Evolutionary conservation across 2,329 filamentous ascomycete species (phyloP), one percentile per base, ranked within the genome.

Genomic region (Nannizziopsis arthrosporioides): DNA sequence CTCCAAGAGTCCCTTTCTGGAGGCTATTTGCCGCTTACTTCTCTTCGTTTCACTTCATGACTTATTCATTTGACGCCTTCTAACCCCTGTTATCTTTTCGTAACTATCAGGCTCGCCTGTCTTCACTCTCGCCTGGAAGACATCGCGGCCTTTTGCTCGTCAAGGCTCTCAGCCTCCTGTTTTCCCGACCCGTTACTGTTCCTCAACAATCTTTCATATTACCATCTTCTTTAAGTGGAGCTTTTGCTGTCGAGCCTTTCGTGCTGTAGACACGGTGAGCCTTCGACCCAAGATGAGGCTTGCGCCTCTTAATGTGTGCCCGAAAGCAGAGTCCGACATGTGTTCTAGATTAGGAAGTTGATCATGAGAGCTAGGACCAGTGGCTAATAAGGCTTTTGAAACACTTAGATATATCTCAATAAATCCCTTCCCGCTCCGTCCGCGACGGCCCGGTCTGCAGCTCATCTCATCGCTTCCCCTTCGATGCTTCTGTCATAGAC

Each of bases 231-330:
- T 27, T n/a, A n/a, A 6, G 18, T 41, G 18, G 10, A 5, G 17
- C 10, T 2, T 32, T 32, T 40, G 12, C 22, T 27, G 22, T 3
- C 22, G 22, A 27, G 4, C 22, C 8, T 18, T 22, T 7, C 37
- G 12, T 22, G 7, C 22, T 34, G 36, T 40, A 46, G 44, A 45
- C 34, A 45, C 22, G 36, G 44, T 46, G n/a, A 46, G 44, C 22
- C 8, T n/a, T 14, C 7, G 27, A n/a, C 35, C 10, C 19, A 22
- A 15, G 38, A 19, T 10, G 10, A 40, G 14, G 15, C n/a, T 30
- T 32, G 43, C 32, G 22, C 19, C 22, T 46, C 17, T 40, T 22
- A 32, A 14, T 4, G 35, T 30, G 9, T 37, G 32, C n/a, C 34
- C 31, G 12, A 37, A 35, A 27, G 11, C 18, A 6, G 9, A 22